Evolutionary conservation across 1,284 basidiomycete species (phyloP).

Genomic region (Phenoliferia sp.): DNA sequence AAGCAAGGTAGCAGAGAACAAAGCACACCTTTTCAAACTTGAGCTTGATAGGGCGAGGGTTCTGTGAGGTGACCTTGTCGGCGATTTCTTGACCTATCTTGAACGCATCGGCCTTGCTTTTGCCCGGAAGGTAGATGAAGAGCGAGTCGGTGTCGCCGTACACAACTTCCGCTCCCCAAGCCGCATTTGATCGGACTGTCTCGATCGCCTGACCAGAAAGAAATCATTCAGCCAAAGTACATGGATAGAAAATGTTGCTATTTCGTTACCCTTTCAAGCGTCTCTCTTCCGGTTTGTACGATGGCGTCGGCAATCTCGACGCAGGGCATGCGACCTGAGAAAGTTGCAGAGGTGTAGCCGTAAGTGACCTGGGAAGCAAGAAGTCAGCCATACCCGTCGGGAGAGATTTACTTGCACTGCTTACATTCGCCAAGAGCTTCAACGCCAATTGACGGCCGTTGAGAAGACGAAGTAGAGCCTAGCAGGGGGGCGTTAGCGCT

Average conservation of each 20-base stretch:
- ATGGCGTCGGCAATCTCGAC: conserved; percentile 98
- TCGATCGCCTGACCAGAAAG: conserved; percentile 62
- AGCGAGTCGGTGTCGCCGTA: conserved; percentile 99
- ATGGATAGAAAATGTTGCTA: neutral
- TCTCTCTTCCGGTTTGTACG: conserved; percentile 92
- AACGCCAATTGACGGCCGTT: conserved; percentile 84
- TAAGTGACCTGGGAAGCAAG: conserved; percentile 39
- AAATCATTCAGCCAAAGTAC: neutral
- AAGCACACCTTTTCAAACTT: conserved; percentile 87
- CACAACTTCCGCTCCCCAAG: conserved; percentile 88
- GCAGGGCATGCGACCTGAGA: conserved; percentile 94
- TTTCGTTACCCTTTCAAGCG: conserved; percentile 72
- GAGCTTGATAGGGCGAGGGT: conserved; percentile 86
- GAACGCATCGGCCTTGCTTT: conserved; percentile 89
- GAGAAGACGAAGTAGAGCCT: conserved; percentile 69
- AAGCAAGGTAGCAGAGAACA: neutral
- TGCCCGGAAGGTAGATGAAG: conserved; percentile 83
- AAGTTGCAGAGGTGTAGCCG: conserved; percentile 81
- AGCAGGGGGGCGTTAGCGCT: too few relatives aligned
- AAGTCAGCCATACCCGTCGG: neutral
- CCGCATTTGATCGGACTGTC: conserved; percentile 66
- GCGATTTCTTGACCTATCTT: conserved; percentile 87
- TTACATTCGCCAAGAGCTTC: conserved; percentile 81
- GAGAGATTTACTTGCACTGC: conserved; percentile 37
- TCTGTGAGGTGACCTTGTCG: conserved; percentile 74